Evolutionary conservation across 495 filamentous ascomycete genomes (phyloP).

Genomic region (Penicillium pancosmium): DNA sequence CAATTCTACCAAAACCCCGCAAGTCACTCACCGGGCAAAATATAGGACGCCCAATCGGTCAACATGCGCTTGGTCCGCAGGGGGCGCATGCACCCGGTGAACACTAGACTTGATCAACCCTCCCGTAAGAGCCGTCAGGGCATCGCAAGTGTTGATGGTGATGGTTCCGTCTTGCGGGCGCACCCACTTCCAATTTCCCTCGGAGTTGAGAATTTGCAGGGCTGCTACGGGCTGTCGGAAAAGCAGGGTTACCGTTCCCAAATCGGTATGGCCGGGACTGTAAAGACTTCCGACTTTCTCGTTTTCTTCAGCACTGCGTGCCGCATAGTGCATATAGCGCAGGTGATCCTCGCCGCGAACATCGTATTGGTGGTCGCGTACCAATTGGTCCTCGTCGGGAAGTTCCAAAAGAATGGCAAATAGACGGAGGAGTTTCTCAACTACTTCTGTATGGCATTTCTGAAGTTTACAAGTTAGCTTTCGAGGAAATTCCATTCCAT

Average conservation of each 20-base stretch:
- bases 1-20: background rate
- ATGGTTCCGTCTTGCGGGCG: conserved; percentile 51
- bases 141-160: conserved; percentile 55
- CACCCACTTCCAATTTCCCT: conserved; percentile 45
- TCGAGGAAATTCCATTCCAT: background rate
- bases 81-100: conserved; percentile 55
- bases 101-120: conserved; percentile 55
- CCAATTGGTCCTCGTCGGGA: conserved; percentile 51
- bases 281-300: conserved; percentile 35
- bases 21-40: conserved; percentile 37
- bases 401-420: conserved; percentile 56
- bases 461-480: conserved; percentile 10
- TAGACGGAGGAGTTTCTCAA: conserved; percentile 53
- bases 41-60: conserved; percentile 54
- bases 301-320: conserved; percentile 47
- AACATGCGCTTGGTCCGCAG: conserved; percentile 52
- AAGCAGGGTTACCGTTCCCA: conserved; percentile 46
- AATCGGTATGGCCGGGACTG: conserved; percentile 41
- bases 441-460: conserved; percentile 53
- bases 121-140: conserved; percentile 49
- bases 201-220: conserved; percentile 45
- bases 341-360: conserved; percentile 52
- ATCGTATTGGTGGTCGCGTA: conserved; percentile 50
- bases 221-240: conserved; percentile 54
- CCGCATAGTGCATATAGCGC: conserved; percentile 56